These are phyloP conservation scores for Wickerhamomyces pijperi DNA, from an alignment of 805 yeast species.

Conservation along the genomic window DNA sequence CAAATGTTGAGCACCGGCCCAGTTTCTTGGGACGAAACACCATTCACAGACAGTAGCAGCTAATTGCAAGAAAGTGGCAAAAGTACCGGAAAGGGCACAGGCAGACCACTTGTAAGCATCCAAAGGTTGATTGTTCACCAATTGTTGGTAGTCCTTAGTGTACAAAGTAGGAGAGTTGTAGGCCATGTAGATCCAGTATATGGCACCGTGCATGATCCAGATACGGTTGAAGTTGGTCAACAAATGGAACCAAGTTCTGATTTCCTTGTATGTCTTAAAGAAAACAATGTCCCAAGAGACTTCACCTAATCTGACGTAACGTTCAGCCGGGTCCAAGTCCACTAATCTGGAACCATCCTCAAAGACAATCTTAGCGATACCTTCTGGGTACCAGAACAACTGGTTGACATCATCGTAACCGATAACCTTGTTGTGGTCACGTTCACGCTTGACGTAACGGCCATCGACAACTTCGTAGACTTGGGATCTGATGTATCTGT, in stretches of 20 bases:
- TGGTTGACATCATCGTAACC: slow-evolving; percentile 99
- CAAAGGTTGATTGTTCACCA: slow-evolving; percentile 75
- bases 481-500: slow-evolving; percentile 67
- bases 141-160: slow-evolving; percentile 77
- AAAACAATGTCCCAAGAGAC: slow-evolving; percentile 87
- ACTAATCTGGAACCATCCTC: slow-evolving; percentile 89
- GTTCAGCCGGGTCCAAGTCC: slow-evolving; percentile 81
- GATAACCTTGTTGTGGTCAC: slow-evolving; percentile 67
- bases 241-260: slow-evolving; percentile 95
- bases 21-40: slow-evolving; percentile 92
- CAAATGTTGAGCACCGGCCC: slow-evolving; percentile 99
- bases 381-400: slow-evolving; percentile 99
- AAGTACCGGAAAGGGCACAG: slow-evolving; percentile 83
- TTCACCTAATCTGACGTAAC: slow-evolving; percentile 83
- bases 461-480: slow-evolving; percentile 77
- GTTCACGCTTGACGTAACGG: slow-evolving; percentile 75
- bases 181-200: slow-evolving; percentile 93
- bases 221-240: slow-evolving; percentile 94
- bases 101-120: slow-evolving; percentile 90
- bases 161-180: slow-evolving; percentile 87
- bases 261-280: slow-evolving; percentile 91
- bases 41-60: slow-evolving; percentile 86
- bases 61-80: slow-evolving; percentile 75
- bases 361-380: slow-evolving; percentile 82
- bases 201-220: slow-evolving; percentile 85